Base-by-base conservation (phyloP, 164 flowering plant species). In the Nymphaea thermarum region DNA sequence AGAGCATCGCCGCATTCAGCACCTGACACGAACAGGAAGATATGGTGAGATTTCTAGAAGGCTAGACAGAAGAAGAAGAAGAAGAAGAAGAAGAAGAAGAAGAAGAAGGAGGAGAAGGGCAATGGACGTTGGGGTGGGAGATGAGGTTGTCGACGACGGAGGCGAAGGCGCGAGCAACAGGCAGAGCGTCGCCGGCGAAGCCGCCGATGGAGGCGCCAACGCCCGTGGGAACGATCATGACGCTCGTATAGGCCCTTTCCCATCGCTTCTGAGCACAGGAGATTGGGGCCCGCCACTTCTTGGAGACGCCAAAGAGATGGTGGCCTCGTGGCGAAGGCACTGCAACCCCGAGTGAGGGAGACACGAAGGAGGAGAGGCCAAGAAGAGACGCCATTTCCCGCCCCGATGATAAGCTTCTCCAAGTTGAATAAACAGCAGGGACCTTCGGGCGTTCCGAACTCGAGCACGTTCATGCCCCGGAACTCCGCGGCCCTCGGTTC, bases 121-220 rank as follows among this genome's bases (percentile, higher is more conserved):
- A 25, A 47, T 16, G 10, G 44, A 91, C 97, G 53, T 91, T 91
- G 64, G 95, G 93, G 77, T 91, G 95, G 42, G 95, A 81, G 63
- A 91, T 86, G 71, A 91, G 87, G 83, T 91, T 85, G 74, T 91
- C 97, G 4, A 86, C 97, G 65, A 91, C 87, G 59, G 95, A 80
- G 67, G 97, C 71, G 68, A 91, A 82, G 42, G 97, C 79, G 14
- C 95, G 87, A 70, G 91, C 95, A 16, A 86, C 95, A 0, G 97
- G 97, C 65, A 89, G 70, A 72, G 95, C 91, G 66, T 89, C 97
- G 11, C 95, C 97, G 15, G 97, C 97, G 68, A 63, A 91, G n/a
- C 97, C 97, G 4, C 97, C 97, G 70, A 91, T 91, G 66, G 93
- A 72, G 5, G 97, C 95, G 5, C 95, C 97, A 0, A 91, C 81